A percentile compares a stretch with the other conserved stretches of the same genome.
These are phyloP conservation scores for Yamadazyma songkhlaensis DNA, from an alignment of 1,139 yeast genomes.

Conservation along the genomic window DNA sequence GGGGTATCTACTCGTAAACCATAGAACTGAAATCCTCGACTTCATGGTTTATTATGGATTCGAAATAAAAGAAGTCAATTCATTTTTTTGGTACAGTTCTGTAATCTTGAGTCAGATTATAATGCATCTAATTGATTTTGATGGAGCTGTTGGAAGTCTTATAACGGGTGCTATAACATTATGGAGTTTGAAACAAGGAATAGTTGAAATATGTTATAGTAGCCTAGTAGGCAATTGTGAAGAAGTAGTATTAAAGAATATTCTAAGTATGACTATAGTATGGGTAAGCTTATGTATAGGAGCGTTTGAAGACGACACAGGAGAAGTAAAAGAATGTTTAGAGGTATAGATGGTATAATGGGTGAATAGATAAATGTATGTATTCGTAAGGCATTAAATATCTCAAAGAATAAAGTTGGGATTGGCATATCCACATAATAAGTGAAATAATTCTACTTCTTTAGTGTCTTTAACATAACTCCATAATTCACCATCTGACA, in stretches of 20 bases:
- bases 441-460: constrained; percentile 12
- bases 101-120: background rate
- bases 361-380: background rate
- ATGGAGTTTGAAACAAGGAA: constrained; percentile 1
- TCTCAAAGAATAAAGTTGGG: constrained; percentile 9
- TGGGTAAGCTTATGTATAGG: too few relatives aligned
- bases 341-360: background rate
- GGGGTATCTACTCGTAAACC: background rate
- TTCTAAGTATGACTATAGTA: too few relatives aligned
- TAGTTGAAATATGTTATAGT: background rate
- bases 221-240: too few relatives aligned
- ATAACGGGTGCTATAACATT: background rate
- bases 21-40: background rate
- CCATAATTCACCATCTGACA: constrained; percentile 13
- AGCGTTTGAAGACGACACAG: too few relatives aligned
- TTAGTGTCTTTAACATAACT: constrained; percentile 10
- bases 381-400: background rate
- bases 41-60: background rate
- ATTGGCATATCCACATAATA: constrained; percentile 16
- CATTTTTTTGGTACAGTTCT: background rate
- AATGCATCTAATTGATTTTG: background rate
- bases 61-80: background rate
- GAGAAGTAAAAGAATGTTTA: background rate
- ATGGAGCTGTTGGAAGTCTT: too few relatives aligned
- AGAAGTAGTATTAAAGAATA: background rate